A percentile compares a stretch with the other conserved stretches of the same genome.
Conservation (phyloP, 345 rosid genomes). For the Populus alba region DNA sequence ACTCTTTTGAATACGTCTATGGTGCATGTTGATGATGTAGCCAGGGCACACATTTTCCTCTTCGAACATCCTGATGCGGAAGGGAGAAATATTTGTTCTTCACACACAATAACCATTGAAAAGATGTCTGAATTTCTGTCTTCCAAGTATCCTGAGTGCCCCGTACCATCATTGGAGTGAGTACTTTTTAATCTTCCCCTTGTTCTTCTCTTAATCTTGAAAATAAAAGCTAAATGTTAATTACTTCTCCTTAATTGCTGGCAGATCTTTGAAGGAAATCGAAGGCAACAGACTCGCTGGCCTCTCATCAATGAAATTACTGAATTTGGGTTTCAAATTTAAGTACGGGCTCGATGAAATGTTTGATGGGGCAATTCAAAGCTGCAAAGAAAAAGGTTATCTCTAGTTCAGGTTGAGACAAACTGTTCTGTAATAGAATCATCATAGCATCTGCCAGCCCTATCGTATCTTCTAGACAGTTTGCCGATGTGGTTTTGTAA, state of each 20-base stretch:
- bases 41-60: slow-evolving; percentile 41
- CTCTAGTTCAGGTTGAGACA: slow-evolving; percentile 5
- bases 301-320: slow-evolving; percentile 31
- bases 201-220: neutral
- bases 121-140: slow-evolving; percentile 30
- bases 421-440: no score
- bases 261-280: slow-evolving; percentile 1
- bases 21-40: slow-evolving; percentile 45
- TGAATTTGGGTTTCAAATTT: slow-evolving; percentile 37
- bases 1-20: neutral
- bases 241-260: neutral
- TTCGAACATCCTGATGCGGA: slow-evolving; percentile 31
- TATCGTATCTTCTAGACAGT: no score
- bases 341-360: slow-evolving; percentile 33
- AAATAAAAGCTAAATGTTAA: neutral
- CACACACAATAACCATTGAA: slow-evolving; percentile 3
- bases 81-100: slow-evolving; percentile 47
- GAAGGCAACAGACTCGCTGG: neutral
- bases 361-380: slow-evolving; percentile 35
- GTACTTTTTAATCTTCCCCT: neutral
- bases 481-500: no score
- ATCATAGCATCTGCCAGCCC: no score
- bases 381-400: slow-evolving; percentile 39
- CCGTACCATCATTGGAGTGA: slow-evolving; percentile 25
- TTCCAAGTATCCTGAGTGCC: slow-evolving; percentile 28